These are phyloP conservation scores for Ceratobasidium sp. DNA, from an alignment of 1,284 basidiomycete genomes.

Conservation along the genomic window DNA sequence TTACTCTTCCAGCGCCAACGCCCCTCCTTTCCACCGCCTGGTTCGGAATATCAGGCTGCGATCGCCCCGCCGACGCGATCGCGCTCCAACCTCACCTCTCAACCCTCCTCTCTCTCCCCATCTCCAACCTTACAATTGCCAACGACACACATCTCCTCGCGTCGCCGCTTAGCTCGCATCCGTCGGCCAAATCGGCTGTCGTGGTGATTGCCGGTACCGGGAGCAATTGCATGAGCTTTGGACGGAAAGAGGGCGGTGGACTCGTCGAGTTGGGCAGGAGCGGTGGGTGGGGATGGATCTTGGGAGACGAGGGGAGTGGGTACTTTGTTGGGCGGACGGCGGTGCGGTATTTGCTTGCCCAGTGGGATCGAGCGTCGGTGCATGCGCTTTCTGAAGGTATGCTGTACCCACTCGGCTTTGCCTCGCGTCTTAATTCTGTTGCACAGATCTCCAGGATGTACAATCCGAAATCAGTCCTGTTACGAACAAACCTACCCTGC, in stretches of 20 bases:
- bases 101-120: conserved; percentile 67
- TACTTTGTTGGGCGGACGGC: conserved; percentile 81
- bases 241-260: conserved; percentile 56
- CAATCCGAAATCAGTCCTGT: conserved; percentile 50
- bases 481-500: conserved; percentile 56
- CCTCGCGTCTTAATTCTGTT: background rate
- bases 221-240: conserved; percentile 74
- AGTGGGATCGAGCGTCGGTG: conserved; percentile 68
- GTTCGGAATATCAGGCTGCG: conserved; percentile 83
- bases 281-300: conserved; percentile 86
- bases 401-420: background rate
- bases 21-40: conserved; percentile 65
- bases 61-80: conserved; percentile 71
- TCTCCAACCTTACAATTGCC: conserved; percentile 65
- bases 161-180: conserved; percentile 70
- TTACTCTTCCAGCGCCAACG: conserved; percentile 7
- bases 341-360: conserved; percentile 70
- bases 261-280: conserved; percentile 69
- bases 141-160: conserved; percentile 83
- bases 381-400: background rate
- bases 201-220: conserved; percentile 80
- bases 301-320: conserved; percentile 84
- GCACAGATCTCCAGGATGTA: background rate
- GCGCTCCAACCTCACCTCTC: conserved; percentile 68
- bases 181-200: conserved; percentile 71